Evolutionary conservation across 73 alveolate genomes (phyloP).

Genomic region (Blepharisma japonicum): DNA sequence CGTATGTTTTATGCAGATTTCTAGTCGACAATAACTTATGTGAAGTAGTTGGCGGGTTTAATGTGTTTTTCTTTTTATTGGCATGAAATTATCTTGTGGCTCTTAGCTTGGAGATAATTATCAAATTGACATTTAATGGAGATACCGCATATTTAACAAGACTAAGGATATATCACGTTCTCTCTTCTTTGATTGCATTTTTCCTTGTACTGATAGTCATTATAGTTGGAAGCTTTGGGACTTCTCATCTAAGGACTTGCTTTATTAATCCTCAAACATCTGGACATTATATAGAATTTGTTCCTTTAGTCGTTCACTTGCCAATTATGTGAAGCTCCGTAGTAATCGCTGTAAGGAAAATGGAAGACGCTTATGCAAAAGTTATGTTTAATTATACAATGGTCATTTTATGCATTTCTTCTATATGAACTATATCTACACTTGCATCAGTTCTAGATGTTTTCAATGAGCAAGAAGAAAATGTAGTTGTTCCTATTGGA

Average conservation of each 20-base stretch:
- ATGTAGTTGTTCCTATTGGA: background rate
- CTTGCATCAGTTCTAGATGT: too few relatives aligned
- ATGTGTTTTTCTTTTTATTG: background rate
- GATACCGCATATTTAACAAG: background rate
- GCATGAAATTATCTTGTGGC: background rate
- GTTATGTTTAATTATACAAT: constrained; percentile 5
- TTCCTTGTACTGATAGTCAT: background rate
- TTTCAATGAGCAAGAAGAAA: too few relatives aligned
- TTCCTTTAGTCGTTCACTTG: background rate
- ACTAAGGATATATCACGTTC: background rate
- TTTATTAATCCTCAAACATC: background rate
- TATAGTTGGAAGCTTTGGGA: background rate
- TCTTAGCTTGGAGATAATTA: background rate
- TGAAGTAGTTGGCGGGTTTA: background rate
- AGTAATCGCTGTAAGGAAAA: background rate
- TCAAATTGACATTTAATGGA: background rate
- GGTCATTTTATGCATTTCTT: background rate
- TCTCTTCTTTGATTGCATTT: background rate
- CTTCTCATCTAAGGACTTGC: background rate
- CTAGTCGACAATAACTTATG: background rate
- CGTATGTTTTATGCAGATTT: background rate
- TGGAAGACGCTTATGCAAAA: background rate
- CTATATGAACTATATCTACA: too few relatives aligned
- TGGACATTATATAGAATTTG: background rate
- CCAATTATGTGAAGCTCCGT: background rate